Base-by-base conservation (phyloP, 1,139 yeast genomes). In the Blastobotrys petasosporus region DNA sequence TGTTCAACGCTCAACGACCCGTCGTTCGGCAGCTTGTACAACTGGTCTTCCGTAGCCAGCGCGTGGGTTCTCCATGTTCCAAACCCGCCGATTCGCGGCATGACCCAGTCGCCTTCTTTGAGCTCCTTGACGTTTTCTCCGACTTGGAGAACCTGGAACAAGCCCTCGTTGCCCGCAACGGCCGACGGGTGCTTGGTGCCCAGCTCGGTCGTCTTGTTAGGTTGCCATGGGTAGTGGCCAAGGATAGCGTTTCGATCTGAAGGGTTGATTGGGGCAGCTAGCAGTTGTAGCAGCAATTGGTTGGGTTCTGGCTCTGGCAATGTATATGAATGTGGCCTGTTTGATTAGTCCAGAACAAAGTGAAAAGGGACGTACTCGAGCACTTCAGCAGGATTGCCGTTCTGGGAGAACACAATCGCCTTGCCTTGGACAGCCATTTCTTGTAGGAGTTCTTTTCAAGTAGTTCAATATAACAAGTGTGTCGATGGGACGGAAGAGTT, bases 31-130 rank as follows among this genome's bases (percentile, higher is more conserved):
- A 70, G 62, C 32, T 71, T 74, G 7, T 63, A 64, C n/a, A 79
- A 73, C 50, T 78, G 62, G 12, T 54, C 41, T 12, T 51, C 51
- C 1, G 50, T 45, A 10, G 62, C 66, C 2, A 70, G 62, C 6
- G 86, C 84, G 60, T 84, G 92, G 2, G 95, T 79, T 54, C 96
- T 77, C 99, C 99, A 92, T 2, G 98, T 92, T 32, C 98, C 99
- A 54, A 82, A 82, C 59, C 86, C 83, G 15, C 87, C 83, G 32
- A 70, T 68, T n/a, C 77, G 62, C n/a, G 97, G 97, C 42, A 92
- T 76, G 30, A 84, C 88, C 94, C 95, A 88, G 63, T 92, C 97
- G 38, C 97, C 97, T 3, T 70, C 68, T 45, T 71, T 57, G 45
- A 88, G 70, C 1, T 60, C 63, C 9, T 61, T 55, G 17, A 68